Evolutionary conservation across 495 filamentous ascomycete genomes (phyloP), one percentile per base, ranked within the genome.

Genomic region (Aspergillus kassunensis): DNA sequence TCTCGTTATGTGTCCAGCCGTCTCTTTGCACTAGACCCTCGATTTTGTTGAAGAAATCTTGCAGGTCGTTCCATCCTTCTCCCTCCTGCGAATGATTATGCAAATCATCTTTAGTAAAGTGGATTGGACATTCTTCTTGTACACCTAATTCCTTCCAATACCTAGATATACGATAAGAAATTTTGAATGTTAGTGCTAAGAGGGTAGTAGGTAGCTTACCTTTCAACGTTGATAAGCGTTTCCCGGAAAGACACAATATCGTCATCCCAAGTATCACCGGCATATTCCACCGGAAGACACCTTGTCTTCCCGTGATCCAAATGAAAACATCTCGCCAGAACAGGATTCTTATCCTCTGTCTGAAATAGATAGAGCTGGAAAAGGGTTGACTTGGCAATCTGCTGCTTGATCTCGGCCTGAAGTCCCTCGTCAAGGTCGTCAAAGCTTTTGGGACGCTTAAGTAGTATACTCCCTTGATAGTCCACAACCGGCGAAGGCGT

Each of bases 1-100:
- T 67, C 23, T 62, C 63, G 44, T 44, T 47, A 40, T 53, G 12
- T 16, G 68, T 69, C 70, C 70, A 75, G 2, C 67, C 68, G 40
- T 75, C 68, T 41, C 65, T 55, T 54, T 68, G 55, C 24, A 70
- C 64, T 44, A 69, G 42, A 19, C 50, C 44, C 47, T 65, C 57
- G 39, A 69, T 53, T 35, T 53, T 57, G 31, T 69, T 57, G 30
- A 62, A 71, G 37, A 73, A 62, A 16, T 69, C 63, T 43, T 69
- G 64, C 12, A 64, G 58, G 42, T 65, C 62, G 50, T 72, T 70
- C 63, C 65, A 73, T 3, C 65, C 62, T 16, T 70, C 56, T 19
- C 61, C 63, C 44, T 72, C 64, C 19, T 48, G 41, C 9, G 47
- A 31, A 44, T 71, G 62, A 7, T 48, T 60, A 25, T 46, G 43